Conservation (phyloP, 257 asterid genomes). For the Capsicum rhomboideum region DNA sequence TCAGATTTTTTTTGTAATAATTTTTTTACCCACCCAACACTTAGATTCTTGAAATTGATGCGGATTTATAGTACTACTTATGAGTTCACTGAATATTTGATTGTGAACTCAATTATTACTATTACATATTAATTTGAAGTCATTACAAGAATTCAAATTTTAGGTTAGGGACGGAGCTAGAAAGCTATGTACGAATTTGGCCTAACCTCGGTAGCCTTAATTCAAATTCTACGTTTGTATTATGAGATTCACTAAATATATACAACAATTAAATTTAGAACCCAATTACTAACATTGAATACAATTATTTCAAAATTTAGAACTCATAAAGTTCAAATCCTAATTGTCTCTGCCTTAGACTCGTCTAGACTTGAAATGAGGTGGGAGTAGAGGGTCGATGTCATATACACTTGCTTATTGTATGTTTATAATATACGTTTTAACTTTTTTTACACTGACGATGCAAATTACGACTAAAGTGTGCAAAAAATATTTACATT, state of each 20-base stretch:
- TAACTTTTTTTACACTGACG: too few species aligned
- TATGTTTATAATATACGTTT: background rate
- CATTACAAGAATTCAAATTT: background rate
- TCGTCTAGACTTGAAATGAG: background rate
- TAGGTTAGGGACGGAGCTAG: background rate
- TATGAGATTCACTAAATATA: background rate
- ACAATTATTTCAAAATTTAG: background rate
- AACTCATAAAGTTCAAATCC: background rate
- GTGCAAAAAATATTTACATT: background rate
- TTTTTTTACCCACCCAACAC: background rate
- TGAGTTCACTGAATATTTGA: background rate
- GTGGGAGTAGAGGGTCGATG: background rate
- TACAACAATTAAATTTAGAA: background rate
- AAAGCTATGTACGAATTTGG: background rate
- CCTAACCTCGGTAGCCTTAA: background rate
- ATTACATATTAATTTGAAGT: background rate
- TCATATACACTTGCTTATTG: background rate
- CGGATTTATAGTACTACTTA: background rate
- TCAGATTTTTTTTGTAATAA: background rate
- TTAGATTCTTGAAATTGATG: background rate
- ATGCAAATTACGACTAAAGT: too few species aligned
- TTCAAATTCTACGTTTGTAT: background rate
- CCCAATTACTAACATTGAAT: background rate
- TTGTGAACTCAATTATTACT: accelerated
- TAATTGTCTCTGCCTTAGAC: background rate